Base-by-base conservation (phyloP, 306 rosid species). In the Macrotyloma uniflorum region DNA sequence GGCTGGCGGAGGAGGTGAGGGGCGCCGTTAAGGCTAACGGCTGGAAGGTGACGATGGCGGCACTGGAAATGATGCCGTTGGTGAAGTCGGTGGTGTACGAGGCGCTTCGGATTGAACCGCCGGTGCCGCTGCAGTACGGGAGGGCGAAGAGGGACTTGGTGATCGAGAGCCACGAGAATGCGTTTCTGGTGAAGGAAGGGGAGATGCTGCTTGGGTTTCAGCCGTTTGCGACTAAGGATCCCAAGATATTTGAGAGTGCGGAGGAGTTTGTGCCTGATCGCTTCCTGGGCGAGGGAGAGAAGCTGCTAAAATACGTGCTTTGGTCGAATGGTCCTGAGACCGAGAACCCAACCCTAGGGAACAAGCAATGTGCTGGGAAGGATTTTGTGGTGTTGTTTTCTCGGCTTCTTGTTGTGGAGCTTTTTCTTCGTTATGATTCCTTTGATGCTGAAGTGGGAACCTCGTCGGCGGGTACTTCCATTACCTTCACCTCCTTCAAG, bases 271-370 rank as follows among this genome's bases (percentile, higher is more conserved):
- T 95, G 0, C 78, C 91, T 23, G 94, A 90, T 5, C 72, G 99
- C 72, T 95, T 95, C 69, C 40, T 91, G 9, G 99, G 98, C 2
- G 96, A 90, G 11, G 99, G 98, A 0, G 99, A 93, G 84, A 82
- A 66, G 64, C 23, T 95, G 81, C 70, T 95, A 67, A 76, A 90
- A 76, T 80, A 95, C 67, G 99, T 95, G 82, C 10, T 95, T 1
- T 95, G 98, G 99, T 95, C 99, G 1, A 95, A 95, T 65, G 99
- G 99, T 0, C 94, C 89, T 3, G 97, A 95, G 79, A 86, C 90
- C 0, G 96, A 93, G 33, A 11, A n/a, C 2, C 90, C 99, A 0
- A 77, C 78, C 0, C 82, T 80, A 3, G 83, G 22, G 2, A 87
- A 95, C 84, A 95, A 95, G 36, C 98, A 95, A 46, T 95, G 99